Base-by-base conservation (phyloP, 495 filamentous ascomycete species). In the Xylaria flabelliformis region DNA sequence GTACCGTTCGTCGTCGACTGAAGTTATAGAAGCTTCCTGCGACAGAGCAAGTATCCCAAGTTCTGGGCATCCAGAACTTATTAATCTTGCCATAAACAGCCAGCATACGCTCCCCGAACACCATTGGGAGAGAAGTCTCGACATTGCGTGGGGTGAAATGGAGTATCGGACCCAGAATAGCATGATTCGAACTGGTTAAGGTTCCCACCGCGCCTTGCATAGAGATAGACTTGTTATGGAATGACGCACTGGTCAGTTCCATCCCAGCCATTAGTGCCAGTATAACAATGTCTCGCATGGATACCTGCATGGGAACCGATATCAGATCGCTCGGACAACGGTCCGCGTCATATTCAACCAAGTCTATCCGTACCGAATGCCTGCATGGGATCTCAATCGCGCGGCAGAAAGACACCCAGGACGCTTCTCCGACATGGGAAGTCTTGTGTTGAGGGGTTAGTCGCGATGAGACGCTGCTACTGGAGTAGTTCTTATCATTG, bases 251-350 rank as follows among this genome's bases (percentile, higher is more conserved):
- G 17, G 61, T 64, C 1, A 64, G 2, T 34, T 64, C 61, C 61
- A 64, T 64, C n/a, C 61, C 61, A 42, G 61, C 61, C 61, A 64
- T 64, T n/a, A 64, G 44, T 24, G 39, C 61, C 61, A 64, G 44
- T 15, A 64, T 64, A 12, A 44, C 39, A 64, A 64, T 13, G 10
- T 64, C 61, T 17, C 61, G 36, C 61, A 64, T 64, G 44, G 61
- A 64, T 8, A 64, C 61, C 21, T 64, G 61, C 61, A 64, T 64
- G 39, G 61, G 61, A 6, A 64, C 61, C 2, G 61, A 29, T 44
- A 64, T 64, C 19, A 64, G 39, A 44, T 64, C 61, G 61, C 61
- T 44, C 21, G 61, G 61, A 29, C 61, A 64, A 1, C 61, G 61
- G 13, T 64, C 61, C 39, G 61, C 61, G 29, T 64, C 61, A 39